A percentile compares a stretch with the other conserved stretches of the same genome.
Evolutionary conservation across 257 asterid genomes (phyloP).

Genomic region (Schizonepeta tenuifolia): DNA sequence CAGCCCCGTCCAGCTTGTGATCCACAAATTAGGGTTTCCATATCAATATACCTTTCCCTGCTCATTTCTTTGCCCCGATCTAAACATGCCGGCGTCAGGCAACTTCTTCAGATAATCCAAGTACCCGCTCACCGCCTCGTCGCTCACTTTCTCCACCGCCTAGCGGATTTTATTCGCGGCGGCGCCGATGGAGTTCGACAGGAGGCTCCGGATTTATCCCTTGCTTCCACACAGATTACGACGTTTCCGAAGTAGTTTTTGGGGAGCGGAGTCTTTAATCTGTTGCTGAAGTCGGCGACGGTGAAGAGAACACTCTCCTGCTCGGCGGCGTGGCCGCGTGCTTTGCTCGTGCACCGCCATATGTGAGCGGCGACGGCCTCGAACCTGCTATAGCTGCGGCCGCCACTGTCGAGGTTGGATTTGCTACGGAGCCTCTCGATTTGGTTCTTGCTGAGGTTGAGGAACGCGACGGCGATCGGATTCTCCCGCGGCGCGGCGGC

Average conservation of each 20-base stretch:
- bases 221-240: conserved; percentile 57
- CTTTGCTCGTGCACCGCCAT: conserved; percentile 80
- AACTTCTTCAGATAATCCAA: conserved; percentile 53
- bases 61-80: conserved; percentile 46
- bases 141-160: conserved; percentile 56
- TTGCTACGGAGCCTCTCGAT: conserved; percentile 52
- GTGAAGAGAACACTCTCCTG: conserved; percentile 63
- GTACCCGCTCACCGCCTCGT: conserved; percentile 54
- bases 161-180: conserved; percentile 55
- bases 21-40: conserved; percentile 72
- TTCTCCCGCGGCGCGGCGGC: too few relatives aligned
- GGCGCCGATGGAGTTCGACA: conserved; percentile 39
- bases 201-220: conserved; percentile 51
- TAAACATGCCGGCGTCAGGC: conserved; percentile 61
- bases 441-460: conserved; percentile 38
- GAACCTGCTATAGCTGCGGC: conserved; percentile 60
- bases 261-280: conserved; percentile 64
- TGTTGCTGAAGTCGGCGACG: conserved; percentile 73
- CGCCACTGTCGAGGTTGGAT: conserved; percentile 39
- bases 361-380: conserved; percentile 83
- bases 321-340: conserved; percentile 63
- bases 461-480: conserved; percentile 46
- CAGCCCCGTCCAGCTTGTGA: conserved; percentile 77
- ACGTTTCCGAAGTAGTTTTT: conserved; percentile 74
- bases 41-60: conserved; percentile 49